These are phyloP conservation scores for Suillus clintonianus DNA, from an alignment of 768 basidiomycete genomes.

Conservation along the genomic window DNA sequence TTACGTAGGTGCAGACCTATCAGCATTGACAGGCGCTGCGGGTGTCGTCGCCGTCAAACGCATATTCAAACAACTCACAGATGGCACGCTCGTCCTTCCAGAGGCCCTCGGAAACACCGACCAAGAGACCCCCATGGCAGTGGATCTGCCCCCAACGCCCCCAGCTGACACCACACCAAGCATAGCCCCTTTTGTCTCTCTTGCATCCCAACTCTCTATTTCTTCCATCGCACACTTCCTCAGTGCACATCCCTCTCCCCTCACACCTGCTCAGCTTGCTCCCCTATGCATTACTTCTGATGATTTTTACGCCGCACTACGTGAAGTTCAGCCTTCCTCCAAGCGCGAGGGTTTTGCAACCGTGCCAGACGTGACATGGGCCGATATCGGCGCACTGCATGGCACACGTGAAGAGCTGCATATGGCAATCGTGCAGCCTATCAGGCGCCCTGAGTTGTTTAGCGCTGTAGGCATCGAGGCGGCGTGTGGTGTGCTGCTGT, in stretches of 20 bases:
- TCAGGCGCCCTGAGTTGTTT: constrained; percentile 87
- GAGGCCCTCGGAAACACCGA: constrained; percentile 27
- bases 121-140: constrained; percentile 36
- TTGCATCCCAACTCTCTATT: constrained; percentile 43
- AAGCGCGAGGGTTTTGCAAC: constrained; percentile 98
- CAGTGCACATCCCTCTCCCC: constrained; percentile 77
- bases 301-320: constrained; percentile 84
- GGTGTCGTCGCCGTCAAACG: constrained; percentile 96
- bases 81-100: constrained; percentile 61
- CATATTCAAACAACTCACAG: constrained; percentile 82
- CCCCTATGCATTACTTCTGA: constrained; percentile 78
- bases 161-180: constrained; percentile 21
- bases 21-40: constrained; percentile 88
- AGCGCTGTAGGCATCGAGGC: constrained; percentile 86
- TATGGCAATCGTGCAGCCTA: constrained; percentile 97
- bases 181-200: constrained; percentile 36
- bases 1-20: constrained; percentile 94
- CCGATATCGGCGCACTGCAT: constrained; percentile 91
- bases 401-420: constrained; percentile 86
- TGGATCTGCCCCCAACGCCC: constrained; percentile 32
- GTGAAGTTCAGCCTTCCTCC: constrained; percentile 91
- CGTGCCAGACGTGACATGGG: constrained; percentile 93
- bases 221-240: constrained; percentile 90
- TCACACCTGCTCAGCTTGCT: constrained; percentile 76
- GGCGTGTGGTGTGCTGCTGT: constrained; percentile 91